phyloP scores from a whole-genome alignment of 2,329 filamentous ascomycete genomes.

The Xylariaceae sp. region DNA sequence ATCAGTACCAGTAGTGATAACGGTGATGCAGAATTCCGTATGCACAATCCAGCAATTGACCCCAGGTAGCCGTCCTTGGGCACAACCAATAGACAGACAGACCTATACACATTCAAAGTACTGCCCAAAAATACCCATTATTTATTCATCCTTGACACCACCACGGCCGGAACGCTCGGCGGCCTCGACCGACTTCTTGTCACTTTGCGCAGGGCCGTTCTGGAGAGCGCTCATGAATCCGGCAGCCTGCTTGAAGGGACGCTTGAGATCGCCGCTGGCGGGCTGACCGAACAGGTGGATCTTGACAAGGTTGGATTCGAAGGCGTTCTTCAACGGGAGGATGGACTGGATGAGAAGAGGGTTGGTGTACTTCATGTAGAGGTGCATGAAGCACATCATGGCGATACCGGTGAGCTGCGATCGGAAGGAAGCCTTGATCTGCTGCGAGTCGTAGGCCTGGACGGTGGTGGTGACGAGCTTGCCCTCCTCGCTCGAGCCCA shows the following conservation, averaged over 20 bases:
- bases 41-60: neutral
- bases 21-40: neutral
- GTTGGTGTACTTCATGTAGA: conserved; percentile 99
- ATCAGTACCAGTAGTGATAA: neutral
- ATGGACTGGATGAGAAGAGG: conserved; percentile 97
- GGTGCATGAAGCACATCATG: conserved; percentile 98
- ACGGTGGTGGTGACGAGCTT: conserved; percentile 96
- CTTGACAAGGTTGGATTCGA: conserved; percentile 95
- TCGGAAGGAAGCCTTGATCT: conserved; percentile 81
- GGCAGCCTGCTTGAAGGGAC: conserved; percentile 83
- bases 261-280: conserved; percentile 83
- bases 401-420: conserved; percentile 90
- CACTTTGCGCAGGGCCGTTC: conserved; percentile 73
- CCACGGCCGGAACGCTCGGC: conserved; percentile 70
- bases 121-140: conserved; percentile 4
- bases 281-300: conserved; percentile 86
- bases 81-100: neutral
- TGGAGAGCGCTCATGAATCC: conserved; percentile 79
- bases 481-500: conserved; percentile 89
- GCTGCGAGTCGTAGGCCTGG: conserved; percentile 85
- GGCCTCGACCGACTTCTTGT: conserved; percentile 81
- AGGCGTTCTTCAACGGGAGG: conserved; percentile 90
- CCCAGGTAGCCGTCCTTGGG: neutral
- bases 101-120: neutral
- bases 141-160: conserved; percentile 68